Evolutionary conservation across 176 grass and related monocot genomes (phyloP), one percentile per base, ranked within the genome.

Genomic region (Coix lacrymajobi): DNA sequence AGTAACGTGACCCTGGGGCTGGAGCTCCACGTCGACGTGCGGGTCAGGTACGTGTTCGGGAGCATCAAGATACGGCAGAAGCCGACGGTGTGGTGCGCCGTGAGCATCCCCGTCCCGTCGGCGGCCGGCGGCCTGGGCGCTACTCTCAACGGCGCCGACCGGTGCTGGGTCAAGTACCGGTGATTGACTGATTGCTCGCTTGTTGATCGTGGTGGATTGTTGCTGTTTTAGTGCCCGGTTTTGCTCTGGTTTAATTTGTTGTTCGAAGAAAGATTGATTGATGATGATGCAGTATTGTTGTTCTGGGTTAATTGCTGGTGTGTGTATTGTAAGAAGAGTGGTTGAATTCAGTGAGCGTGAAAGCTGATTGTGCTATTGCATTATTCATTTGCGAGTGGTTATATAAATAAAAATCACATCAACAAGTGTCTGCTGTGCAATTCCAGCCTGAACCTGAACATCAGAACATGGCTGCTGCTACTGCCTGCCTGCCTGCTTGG

Each of bases 81-180:
- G 71, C 85, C 85, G 3, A 60, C 1, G 71, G 32, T 81, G 0
- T 11, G 46, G 70, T 87, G 85, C 78, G 31, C 1, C 9, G 0
- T 87, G 5, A 44, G 14, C 78, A 45, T 87, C 16, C 78, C 85
- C 14, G 62, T 81, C 1, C 46, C 43, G 43, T 5, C 25, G 8
- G 12, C 3, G 8, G 12, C 34, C 2, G 61, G 78, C 15, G 69
- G n/a, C 33, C 3, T 17, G 52, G 78, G 83, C 63, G 15, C 8
- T 33, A 1, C 65, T 29, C 2, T 14, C 28, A 36, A 71, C 72
- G 72, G 65, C 54, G n/a, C n/a, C n/a, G 83, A 44, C 20, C 40
- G 20, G 1, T 85, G 88, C 8, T 45, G 71, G 16, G 83, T 89
- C 34, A 85, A 89, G 78, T 89, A 85, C 57, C 81, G 65, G 45